phyloP scores from a whole-genome alignment of 2,329 filamentous ascomycete genomes.

The Monosporascus sp. region DNA sequence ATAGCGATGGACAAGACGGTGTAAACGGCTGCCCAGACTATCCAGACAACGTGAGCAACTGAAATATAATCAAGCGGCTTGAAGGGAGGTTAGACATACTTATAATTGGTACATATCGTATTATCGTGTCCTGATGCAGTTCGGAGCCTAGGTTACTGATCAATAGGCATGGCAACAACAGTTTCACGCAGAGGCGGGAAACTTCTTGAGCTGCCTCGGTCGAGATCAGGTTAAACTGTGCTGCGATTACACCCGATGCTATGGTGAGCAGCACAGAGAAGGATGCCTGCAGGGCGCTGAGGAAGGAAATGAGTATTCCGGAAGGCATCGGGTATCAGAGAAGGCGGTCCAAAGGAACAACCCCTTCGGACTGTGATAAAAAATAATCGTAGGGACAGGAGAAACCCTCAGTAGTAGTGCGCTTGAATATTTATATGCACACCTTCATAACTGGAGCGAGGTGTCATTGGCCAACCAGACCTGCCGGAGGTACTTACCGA shows the following conservation, averaged over 20 bases:
- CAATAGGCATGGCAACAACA: conserved; percentile 25
- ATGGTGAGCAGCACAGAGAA: conserved; percentile 26
- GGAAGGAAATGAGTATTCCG: conserved; percentile 18
- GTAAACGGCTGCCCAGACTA: conserved; percentile 24
- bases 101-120: conserved; percentile 20
- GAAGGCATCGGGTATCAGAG: conserved; percentile 7
- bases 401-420: no score
- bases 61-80: no score
- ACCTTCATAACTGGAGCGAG: no score
- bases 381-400: no score
- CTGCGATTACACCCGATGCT: conserved; percentile 17
- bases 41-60: not conserved
- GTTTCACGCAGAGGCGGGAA: conserved; percentile 23
- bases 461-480: no score
- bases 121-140: conserved; percentile 15
- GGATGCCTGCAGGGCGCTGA: conserved; percentile 25
- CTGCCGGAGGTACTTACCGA: no score
- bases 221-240: conserved; percentile 18
- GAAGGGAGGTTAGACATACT: conserved; percentile 3
- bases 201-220: conserved; percentile 19
- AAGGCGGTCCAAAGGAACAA: not conserved
- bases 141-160: conserved; percentile 23
- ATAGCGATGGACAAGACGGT: conserved; percentile 18
- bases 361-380: no score
- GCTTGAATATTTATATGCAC: no score